These are phyloP conservation scores for Marasmius fiardii DNA, from an alignment of 1,284 basidiomycete species.

Conservation along the genomic window DNA sequence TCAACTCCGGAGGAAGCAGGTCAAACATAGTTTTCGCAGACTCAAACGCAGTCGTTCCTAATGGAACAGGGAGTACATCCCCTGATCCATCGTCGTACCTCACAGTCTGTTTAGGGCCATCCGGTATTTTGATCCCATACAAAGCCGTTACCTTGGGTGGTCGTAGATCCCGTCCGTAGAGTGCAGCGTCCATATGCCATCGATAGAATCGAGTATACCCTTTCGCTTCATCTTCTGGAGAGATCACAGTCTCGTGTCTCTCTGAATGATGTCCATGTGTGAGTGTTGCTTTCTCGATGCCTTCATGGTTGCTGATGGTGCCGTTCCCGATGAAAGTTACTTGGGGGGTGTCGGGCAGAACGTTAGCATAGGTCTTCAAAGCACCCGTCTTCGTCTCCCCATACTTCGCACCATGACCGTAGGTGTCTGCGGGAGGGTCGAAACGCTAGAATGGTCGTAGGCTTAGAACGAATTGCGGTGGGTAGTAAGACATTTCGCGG, in stretches of 20 bases:
- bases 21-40: constrained; percentile 68
- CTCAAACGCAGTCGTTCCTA: constrained; percentile 65
- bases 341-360: constrained; percentile 67
- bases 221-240: constrained; percentile 52
- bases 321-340: constrained; percentile 76
- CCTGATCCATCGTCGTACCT: constrained; percentile 71
- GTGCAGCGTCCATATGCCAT: constrained; percentile 74
- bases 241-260: constrained; percentile 61
- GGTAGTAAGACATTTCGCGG: background rate
- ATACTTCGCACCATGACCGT: constrained; percentile 73
- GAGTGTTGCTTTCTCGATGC: constrained; percentile 51
- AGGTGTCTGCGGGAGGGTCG: constrained; percentile 54
- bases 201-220: constrained; percentile 60
- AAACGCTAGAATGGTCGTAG: constrained; percentile 48
- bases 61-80: constrained; percentile 61
- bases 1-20: constrained; percentile 51
- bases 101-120: constrained; percentile 50
- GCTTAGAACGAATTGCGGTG: too few species aligned
- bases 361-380: constrained; percentile 72
- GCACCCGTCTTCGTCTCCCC: constrained; percentile 54
- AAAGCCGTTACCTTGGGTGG: constrained; percentile 69
- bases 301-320: constrained; percentile 59
- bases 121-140: constrained; percentile 58
- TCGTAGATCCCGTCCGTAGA: constrained; percentile 62
- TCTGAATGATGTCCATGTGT: constrained; percentile 69